Evolutionary conservation across 1,139 yeast species (phyloP), one percentile per base, ranked within the genome.

Genomic region (Blastobotrys serpentis): DNA sequence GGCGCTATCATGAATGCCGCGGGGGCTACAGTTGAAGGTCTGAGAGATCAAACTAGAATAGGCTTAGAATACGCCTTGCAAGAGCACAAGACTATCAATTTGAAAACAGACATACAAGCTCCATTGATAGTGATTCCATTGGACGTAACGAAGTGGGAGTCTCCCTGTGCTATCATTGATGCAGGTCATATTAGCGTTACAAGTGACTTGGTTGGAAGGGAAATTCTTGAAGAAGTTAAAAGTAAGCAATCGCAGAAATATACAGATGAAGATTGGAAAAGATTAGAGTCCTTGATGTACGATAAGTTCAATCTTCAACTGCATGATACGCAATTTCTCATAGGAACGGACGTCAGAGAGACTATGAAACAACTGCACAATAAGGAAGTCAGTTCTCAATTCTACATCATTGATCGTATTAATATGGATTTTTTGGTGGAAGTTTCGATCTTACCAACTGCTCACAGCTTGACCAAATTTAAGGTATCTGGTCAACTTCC

Each of bases 1-100:
- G 95, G 92, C 25, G 95, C 95, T 4, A 81, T 94, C 23, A 81
- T 94, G 81, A 86, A 82, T 65, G 98, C 96, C 0, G 98, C 99
- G 0, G 96, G 90, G 56, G 89, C 92, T 0, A 89, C 97, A 0
- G 86, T 94, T 51, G 96, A 89, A 63, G 97, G 95, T 1, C 72
- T 94, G 54, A 82, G 96, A 0, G 76, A 84, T 23, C 96, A 89
- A 64, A 92, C 98, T 0, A 75, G 98, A 61, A 78, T 94, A 54
- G 98, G 98, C 0, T 75, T 94, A 30, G 96, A 90, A 64, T 89
- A 94, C 58, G 95, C 96, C 0, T 73, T 94, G 55, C 95, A 89
- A 53, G 96, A 92, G 60, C 98, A 92, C 68, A 89, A 90, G 63
- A 90, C 98, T 0, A 71, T 90, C 46, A 84, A 88, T 62, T 78